Evolutionary conservation across 164 flowering plant genomes (phyloP).

Genomic region (Tinospora cordifolia): DNA sequence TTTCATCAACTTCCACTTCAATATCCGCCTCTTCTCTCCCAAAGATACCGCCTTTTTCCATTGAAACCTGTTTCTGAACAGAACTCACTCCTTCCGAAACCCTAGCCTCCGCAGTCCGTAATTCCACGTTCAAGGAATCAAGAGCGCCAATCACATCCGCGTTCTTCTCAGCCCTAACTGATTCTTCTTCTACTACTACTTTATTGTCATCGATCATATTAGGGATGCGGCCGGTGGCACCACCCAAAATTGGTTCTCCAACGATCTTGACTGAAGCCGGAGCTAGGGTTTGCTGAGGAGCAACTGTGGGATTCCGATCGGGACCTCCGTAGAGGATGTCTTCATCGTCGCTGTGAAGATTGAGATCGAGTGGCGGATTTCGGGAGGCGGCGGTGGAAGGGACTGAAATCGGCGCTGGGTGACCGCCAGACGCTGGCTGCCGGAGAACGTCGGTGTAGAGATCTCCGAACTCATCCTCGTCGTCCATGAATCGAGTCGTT

Average conservation of each 20-base stretch:
- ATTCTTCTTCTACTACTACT: background rate
- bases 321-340: slow-evolving; percentile 11
- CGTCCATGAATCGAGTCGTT: slow-evolving; percentile 56
- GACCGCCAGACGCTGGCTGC: slow-evolving; percentile 19
- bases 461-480: slow-evolving; percentile 98
- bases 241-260: background rate
- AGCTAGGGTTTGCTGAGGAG: slow-evolving; percentile 16
- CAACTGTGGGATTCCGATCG: background rate
- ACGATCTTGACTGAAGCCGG: background rate
- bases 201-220: background rate
- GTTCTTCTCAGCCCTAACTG: slow-evolving; percentile 1
- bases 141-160: slow-evolving; percentile 15
- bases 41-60: slow-evolving; percentile 13
- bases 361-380: slow-evolving; percentile 47
- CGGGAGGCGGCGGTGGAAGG: slow-evolving; percentile 13
- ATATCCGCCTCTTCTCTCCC: slow-evolving; percentile 20
- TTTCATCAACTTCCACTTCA: slow-evolving; percentile 24
- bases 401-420: slow-evolving; percentile 12
- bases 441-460: slow-evolving; percentile 85
- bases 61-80: background rate
- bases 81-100: slow-evolving; percentile 16
- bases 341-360: slow-evolving; percentile 21
- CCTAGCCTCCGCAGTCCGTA: slow-evolving; percentile 15
- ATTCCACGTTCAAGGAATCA: slow-evolving; percentile 12
- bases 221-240: background rate